phyloP scores from a whole-genome alignment of 1,284 basidiomycete genomes.

The Irpex sp. region DNA sequence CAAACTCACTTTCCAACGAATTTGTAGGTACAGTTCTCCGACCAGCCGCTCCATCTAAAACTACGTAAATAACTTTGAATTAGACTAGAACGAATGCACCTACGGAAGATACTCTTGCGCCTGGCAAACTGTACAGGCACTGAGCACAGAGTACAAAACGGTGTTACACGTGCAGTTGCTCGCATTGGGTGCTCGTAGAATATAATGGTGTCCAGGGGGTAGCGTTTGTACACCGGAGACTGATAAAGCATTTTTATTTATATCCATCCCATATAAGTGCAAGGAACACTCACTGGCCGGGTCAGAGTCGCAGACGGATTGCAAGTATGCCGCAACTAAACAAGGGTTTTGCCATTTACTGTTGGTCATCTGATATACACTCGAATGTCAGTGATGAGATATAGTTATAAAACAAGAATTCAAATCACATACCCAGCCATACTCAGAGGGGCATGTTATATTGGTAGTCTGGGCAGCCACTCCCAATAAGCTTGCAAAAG shows the following conservation, averaged over 20 bases:
- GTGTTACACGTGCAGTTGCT: not conserved
- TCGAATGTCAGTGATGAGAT: not conserved
- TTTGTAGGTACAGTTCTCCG: not conserved
- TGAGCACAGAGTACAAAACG: not conserved
- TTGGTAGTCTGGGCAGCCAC: not conserved
- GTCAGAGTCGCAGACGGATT: not conserved
- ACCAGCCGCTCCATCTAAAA: not conserved
- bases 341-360: not conserved
- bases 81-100: not conserved
- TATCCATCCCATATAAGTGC: not conserved
- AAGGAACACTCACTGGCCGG: not conserved
- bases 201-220: not conserved
- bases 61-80: not conserved
- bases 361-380: not conserved
- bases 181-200: not conserved
- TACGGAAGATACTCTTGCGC: not conserved
- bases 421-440: not conserved
- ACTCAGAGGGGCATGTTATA: not conserved
- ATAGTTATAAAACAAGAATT: not conserved
- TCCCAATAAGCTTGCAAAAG: too few species aligned
- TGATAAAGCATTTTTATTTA: not conserved
- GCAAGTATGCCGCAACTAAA: not conserved
- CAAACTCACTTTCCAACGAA: not conserved
- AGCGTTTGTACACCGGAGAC: not conserved
- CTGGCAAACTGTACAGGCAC: not conserved